Percentiles rank a stretch among this genome's conserved stretches.
phyloP scores from a whole-genome alignment of 192 early-diverging fungal genomes.

The Entomortierella parvispora region DNA sequence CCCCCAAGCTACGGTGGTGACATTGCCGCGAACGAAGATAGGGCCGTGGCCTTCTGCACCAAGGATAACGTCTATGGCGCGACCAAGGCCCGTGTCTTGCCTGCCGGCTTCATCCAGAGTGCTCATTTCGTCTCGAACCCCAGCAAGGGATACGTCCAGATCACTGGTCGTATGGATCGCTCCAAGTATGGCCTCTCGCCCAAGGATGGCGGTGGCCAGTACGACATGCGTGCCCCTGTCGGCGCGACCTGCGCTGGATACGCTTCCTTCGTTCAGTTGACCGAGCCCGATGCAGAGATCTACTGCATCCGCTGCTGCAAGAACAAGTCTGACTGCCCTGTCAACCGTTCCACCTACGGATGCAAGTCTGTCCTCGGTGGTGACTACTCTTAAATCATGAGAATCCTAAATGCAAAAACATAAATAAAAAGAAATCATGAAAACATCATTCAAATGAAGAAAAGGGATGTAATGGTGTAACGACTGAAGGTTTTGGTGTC shows the following conservation, averaged over 20 bases:
- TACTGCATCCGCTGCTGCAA: slow-evolving; percentile 53
- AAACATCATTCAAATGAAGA: no score
- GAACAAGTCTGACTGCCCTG: neutral
- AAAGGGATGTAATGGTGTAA: no score
- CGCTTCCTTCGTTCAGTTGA: slow-evolving; percentile 43
- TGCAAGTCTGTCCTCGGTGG: neutral
- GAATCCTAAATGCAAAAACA: neutral
- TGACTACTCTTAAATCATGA: slow-evolving; percentile 19
- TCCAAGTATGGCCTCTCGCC: no score
- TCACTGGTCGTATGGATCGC: slow-evolving; percentile 16
- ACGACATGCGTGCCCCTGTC: slow-evolving; percentile 42
- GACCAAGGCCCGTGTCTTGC: slow-evolving; percentile 5
- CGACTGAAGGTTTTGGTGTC: no score
- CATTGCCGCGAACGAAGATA: slow-evolving; percentile 20
- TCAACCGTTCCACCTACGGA: neutral
- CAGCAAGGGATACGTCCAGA: slow-evolving; percentile 52
- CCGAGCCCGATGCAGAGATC: slow-evolving; percentile 34
- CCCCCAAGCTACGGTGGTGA: neutral
- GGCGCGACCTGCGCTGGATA: slow-evolving; percentile 50
- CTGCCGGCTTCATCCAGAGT: slow-evolving; percentile 51
- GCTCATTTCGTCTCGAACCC: slow-evolving; percentile 34
- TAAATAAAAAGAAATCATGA: no score
- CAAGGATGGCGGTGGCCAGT: slow-evolving; percentile 11
- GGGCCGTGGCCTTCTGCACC: slow-evolving; percentile 43
- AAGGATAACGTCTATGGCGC: no score